phyloP scores from a whole-genome alignment of 768 basidiomycete species.

The Strobilomyces confusus region DNA sequence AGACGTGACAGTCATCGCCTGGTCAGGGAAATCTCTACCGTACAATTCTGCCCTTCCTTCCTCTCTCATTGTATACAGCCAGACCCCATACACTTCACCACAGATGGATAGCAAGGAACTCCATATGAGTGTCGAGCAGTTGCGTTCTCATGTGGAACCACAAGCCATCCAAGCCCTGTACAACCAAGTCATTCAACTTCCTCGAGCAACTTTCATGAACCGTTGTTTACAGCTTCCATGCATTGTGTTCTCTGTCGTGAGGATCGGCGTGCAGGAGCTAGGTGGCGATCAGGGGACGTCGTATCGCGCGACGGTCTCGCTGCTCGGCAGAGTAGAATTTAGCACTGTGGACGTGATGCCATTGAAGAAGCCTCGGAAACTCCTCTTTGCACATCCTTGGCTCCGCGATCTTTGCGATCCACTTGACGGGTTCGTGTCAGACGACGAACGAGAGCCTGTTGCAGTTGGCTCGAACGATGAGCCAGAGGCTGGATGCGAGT shows the following conservation, averaged over 20 bases:
- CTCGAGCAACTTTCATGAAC: too few species aligned
- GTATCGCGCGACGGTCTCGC: not conserved
- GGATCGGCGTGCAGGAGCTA: not conserved
- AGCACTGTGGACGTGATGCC: not conserved
- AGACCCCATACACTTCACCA: not conserved
- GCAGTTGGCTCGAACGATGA: too few species aligned
- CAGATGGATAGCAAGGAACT: not conserved
- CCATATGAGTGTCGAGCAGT: not conserved
- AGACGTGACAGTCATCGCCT: not conserved
- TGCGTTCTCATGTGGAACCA: not conserved
- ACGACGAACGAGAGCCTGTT: not conserved
- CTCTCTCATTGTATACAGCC: not conserved
- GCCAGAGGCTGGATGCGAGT: too few species aligned
- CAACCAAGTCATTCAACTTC: too few species aligned
- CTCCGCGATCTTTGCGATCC: not conserved
- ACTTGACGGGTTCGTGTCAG: not conserved
- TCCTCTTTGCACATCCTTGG: slow-evolving; percentile 3
- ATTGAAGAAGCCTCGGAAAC: not conserved
- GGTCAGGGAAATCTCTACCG: too few species aligned
- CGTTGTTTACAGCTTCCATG: not conserved
- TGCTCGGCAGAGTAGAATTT: not conserved
- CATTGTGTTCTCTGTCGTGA: not conserved
- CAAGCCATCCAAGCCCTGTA: too few species aligned
- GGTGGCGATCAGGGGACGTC: not conserved
- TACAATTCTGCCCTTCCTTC: not conserved